Evolutionary conservation across 1,284 basidiomycete genomes (phyloP), one percentile per base, ranked within the genome.

Genomic region (Ceratobasidium sp.): DNA sequence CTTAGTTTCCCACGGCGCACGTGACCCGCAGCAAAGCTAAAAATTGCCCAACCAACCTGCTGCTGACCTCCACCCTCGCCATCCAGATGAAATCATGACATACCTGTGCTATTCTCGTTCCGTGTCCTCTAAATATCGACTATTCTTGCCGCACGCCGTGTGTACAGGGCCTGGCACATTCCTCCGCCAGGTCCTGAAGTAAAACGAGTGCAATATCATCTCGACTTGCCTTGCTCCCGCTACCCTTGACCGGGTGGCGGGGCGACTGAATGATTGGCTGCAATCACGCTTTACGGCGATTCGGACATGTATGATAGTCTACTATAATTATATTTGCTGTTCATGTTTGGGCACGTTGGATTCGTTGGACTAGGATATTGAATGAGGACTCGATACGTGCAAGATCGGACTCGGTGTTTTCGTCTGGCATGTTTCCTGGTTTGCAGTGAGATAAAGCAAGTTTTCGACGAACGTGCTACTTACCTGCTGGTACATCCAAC

Each of bases 351-450:
- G 67, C 67, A 59, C 46, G 67, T 50, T 58, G 54, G 26, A 70
- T 70, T 23, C 67, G 73, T 18, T 35, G 43, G 18, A 73, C 59
- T 18, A 73, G 47, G n/a, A 61, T 43, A 9, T 64, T 43, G 30
- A 80, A 81, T 6, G 75, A 74, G 9, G 61, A 47, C 43, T 80
- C 78, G 18, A 82, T 78, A 4, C 71, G 55, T 1, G 50, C 72
- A 0, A 84, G 72, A 21, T 90, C 87, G 38, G 84, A 85, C 0
- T 86, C 81, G 0, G 85, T 86, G 58, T 95, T 96, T 66, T 87
- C 84, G 76, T 96, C 93, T 67, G 83, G 85, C 84, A 89, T 89
- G 69, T 87, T 89, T 1, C 92, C 91, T 69, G 84, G 78, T 0
- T 16, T 35, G 6, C 9, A 30, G 23, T 52, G 28, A 58, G n/a